Evolutionary conservation across 2,329 filamentous ascomycete genomes (phyloP).

Genomic region (Emergomyces africanus): DNA sequence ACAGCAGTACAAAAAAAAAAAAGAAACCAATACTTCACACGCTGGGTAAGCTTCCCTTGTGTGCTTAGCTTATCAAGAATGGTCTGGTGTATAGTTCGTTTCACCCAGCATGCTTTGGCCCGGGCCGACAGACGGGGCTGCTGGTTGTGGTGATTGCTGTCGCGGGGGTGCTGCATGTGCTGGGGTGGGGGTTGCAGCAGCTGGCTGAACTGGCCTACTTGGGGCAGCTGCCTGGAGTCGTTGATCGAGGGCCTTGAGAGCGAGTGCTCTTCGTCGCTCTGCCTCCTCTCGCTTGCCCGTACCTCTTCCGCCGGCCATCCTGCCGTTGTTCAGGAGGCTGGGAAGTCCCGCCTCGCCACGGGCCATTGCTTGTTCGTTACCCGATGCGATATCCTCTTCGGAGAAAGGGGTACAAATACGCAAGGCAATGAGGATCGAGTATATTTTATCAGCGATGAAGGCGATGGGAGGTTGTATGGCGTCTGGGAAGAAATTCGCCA

Average conservation of each 20-base stretch:
- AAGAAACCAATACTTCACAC: neutral
- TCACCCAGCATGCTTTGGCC: conserved; percentile 50
- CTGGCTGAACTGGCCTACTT: conserved; percentile 32
- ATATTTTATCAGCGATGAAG: conserved; percentile 60
- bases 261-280: conserved; percentile 75
- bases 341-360: conserved; percentile 49
- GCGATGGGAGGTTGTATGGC: conserved; percentile 66
- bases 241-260: conserved; percentile 84
- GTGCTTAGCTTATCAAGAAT: conserved; percentile 20
- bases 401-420: conserved; percentile 78
- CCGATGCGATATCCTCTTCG: conserved; percentile 61
- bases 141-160: conserved; percentile 33
- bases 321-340: conserved; percentile 41
- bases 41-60: neutral
- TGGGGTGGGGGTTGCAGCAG: conserved; percentile 21
- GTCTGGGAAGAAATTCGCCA: conserved; percentile 89
- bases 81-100: conserved; percentile 57
- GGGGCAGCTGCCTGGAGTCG: conserved; percentile 71
- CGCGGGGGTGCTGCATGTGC: conserved; percentile 24
- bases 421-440: conserved; percentile 59
- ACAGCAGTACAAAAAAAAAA: neutral
- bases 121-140: conserved; percentile 45
- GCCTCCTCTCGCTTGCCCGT: conserved; percentile 75
- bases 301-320: conserved; percentile 30
- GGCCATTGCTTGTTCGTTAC: conserved; percentile 56